Base-by-base conservation (phyloP, 2,329 filamentous ascomycete species). In the Alternaria sp. region DNA sequence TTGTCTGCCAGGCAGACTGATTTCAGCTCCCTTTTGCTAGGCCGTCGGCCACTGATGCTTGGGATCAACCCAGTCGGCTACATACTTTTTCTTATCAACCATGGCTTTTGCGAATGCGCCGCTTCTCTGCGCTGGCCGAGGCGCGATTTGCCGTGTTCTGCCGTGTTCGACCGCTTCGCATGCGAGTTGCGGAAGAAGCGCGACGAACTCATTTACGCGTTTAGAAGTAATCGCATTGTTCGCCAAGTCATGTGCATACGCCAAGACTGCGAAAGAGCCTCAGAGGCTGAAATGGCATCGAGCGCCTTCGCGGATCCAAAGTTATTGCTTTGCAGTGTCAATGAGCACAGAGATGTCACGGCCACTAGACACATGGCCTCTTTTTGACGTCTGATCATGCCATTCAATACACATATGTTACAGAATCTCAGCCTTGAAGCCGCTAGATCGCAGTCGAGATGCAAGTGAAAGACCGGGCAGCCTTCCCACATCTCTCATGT, bases 41-140 rank as follows among this genome's bases (percentile, higher is more conserved):
- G 86, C 90, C 91, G 88, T 96, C 83, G 91, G 90, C 88, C 86
- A 69, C 81, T 96, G 91, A 94, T 86, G 91, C 89, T 90, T 86
- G 88, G 90, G 90, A 88, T 86, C 82, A 94, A 94, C 91, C 74
- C 69, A 77, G 93, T 94, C 86, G 83, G 84, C 87, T 87, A 91
- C 87, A 92, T 89, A 59, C 50, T 31, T 26, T 46, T 13, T n/a
- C 21, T 11, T 45, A 24, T 28, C 5, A n/a, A 44, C n/a, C 10
- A 21, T 10, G 33, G 24, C 13, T 55, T 40, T 33, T 23, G 21
- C 24, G 24, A 37, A 4, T 36, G 41, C 28, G 33, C 33, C 33
- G 26, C 24, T 50, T 28, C 24, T 44, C 13, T 33, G 37, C 23
- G 55, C 45, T 9, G 31, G n/a, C 36, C 11, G 21, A 48, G 24